Conservation (phyloP, 768 basidiomycete species). For the Termitomyces sp. region DNA sequence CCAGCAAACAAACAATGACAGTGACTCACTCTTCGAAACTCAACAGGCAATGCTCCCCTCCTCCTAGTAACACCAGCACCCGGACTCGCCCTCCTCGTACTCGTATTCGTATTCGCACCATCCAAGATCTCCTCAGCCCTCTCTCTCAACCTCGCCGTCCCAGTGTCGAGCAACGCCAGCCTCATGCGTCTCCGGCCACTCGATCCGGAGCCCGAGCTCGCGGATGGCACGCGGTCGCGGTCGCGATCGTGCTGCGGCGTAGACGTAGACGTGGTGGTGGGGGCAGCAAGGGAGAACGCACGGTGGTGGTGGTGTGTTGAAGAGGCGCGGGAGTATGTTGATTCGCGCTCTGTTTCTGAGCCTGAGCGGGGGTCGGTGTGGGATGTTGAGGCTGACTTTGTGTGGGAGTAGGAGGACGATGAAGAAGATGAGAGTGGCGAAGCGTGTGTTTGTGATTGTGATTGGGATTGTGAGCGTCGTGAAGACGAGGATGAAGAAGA, state of each 20-base stretch:
- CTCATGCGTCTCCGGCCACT: constrained; percentile 15
- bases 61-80: constrained; percentile 29
- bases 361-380: constrained; percentile 50
- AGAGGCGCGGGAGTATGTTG: constrained; percentile 17
- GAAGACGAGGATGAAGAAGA: constrained; percentile 51
- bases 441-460: constrained; percentile 31
- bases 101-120: too few species aligned
- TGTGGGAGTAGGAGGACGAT: constrained; percentile 19
- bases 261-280: neutral
- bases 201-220: constrained; percentile 1
- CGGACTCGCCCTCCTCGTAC: constrained; percentile 38
- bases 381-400: constrained; percentile 26
- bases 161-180: neutral
- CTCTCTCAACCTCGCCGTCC: constrained; percentile 19
- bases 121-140: constrained; percentile 26
- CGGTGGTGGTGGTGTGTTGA: constrained; percentile 6
- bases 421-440: constrained; percentile 27
- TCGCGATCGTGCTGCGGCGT: neutral
- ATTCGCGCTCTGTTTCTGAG: constrained; percentile 82
- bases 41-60: constrained; percentile 41
- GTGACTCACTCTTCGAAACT: constrained; percentile 32
- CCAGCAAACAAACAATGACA: too few species aligned
- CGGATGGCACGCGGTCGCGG: too few species aligned
- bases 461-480: constrained; percentile 31
- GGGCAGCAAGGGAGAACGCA: constrained; percentile 7